Conservation (phyloP, 2,329 filamentous ascomycete genomes). For the Sordariomycetes sp. region DNA sequence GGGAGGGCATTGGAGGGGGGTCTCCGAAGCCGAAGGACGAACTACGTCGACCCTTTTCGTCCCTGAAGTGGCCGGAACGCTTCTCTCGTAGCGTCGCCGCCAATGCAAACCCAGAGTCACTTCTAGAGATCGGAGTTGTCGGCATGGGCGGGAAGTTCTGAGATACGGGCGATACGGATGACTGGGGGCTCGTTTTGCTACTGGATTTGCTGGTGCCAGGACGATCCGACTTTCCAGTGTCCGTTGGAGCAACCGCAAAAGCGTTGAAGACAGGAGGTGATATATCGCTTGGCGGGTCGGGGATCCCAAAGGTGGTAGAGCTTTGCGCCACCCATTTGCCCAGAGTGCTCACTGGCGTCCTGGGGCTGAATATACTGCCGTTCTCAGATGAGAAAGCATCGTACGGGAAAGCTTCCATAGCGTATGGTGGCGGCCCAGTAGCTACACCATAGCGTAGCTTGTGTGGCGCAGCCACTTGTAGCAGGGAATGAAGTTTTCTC, state of each 20-base stretch:
- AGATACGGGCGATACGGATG: constrained; percentile 67
- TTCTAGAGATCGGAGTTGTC: constrained; percentile 72
- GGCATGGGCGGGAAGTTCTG: constrained; percentile 68
- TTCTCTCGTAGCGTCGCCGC: constrained; percentile 86
- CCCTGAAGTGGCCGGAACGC: constrained; percentile 81
- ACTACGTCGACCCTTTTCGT: constrained; percentile 72
- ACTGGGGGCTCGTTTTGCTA: constrained; percentile 51
- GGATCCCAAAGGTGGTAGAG: constrained; percentile 75
- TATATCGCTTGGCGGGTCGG: constrained; percentile 38
- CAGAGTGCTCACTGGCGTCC: constrained; percentile 60
- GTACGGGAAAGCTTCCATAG: constrained; percentile 84
- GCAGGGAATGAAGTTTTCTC: constrained; percentile 76
- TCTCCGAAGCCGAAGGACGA: constrained; percentile 84
- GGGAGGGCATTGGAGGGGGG: constrained; percentile 29
- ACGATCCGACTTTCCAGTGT: constrained; percentile 59
- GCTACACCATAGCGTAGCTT: constrained; percentile 79
- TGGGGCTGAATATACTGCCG: constrained; percentile 66
- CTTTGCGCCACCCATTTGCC: constrained; percentile 84
- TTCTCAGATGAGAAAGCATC: constrained; percentile 87
- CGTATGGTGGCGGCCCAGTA: constrained; percentile 84
- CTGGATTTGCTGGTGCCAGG: constrained; percentile 66
- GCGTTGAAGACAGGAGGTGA: constrained; percentile 79
- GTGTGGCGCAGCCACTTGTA: constrained; percentile 86
- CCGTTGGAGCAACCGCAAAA: constrained; percentile 68
- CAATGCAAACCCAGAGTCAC: constrained; percentile 83